Percentiles rank a stretch among this genome's conserved stretches.
phyloP scores from a whole-genome alignment of 768 basidiomycete species.

The Termitomyces sp. region DNA sequence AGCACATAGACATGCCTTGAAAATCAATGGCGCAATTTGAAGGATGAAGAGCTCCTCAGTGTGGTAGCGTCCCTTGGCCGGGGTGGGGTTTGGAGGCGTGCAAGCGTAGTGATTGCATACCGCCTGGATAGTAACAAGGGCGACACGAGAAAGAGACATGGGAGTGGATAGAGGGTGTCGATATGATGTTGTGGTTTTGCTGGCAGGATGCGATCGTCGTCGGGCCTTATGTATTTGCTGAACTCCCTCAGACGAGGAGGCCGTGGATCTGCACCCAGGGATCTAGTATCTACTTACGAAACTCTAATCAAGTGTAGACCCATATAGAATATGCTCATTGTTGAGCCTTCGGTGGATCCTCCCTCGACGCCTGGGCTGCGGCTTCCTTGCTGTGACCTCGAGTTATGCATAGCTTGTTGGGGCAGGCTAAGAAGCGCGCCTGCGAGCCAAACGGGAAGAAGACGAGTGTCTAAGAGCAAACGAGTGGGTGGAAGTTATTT shows the following conservation, averaged over 20 bases:
- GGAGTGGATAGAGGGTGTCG: not conserved
- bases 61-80: slow-evolving; percentile 41
- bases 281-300: slow-evolving; percentile 10
- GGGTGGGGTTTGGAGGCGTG: slow-evolving; percentile 47
- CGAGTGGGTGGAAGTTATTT: not conserved
- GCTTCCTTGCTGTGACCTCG: slow-evolving; percentile 6
- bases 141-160: slow-evolving; percentile 39
- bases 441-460: slow-evolving; percentile 5
- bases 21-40: slow-evolving; percentile 44
- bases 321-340: slow-evolving; percentile 5
- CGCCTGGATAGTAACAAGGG: slow-evolving; percentile 39
- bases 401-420: slow-evolving; percentile 1
- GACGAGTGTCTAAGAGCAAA: not conserved
- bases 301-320: slow-evolving; percentile 3
- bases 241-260: slow-evolving; percentile 8
- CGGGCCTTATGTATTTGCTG: slow-evolving; percentile 10
- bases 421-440: slow-evolving; percentile 1
- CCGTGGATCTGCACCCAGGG: slow-evolving; percentile 10
- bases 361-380: slow-evolving; percentile 6
- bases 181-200: not conserved
- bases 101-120: slow-evolving; percentile 40
- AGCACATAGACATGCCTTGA: slow-evolving; percentile 30
- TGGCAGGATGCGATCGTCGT: not conserved
- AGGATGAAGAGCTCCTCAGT: slow-evolving; percentile 38
- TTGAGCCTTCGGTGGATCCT: slow-evolving; percentile 13